phyloP scores from a whole-genome alignment of 495 filamentous ascomycete species.

The Aspergillus sclerotioniger region DNA sequence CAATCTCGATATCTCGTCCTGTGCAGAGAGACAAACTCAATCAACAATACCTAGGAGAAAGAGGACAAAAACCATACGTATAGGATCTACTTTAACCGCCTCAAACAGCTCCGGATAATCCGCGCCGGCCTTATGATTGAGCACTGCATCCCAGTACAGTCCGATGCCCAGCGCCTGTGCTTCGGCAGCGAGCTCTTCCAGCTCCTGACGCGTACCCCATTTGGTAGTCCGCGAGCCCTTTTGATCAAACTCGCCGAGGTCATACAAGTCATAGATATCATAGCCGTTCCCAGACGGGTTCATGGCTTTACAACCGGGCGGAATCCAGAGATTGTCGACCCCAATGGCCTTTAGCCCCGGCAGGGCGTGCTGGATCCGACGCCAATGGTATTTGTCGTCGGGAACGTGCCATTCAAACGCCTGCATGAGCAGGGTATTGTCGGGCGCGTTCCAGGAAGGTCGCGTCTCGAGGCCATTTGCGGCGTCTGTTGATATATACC shows the following conservation, averaged over 20 bases:
- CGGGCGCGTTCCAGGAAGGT: constrained; percentile 28
- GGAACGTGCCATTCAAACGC: constrained; percentile 74
- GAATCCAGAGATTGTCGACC: constrained; percentile 65
- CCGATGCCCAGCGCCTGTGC: constrained; percentile 52
- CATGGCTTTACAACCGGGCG: constrained; percentile 70
- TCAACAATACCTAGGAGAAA: neutral
- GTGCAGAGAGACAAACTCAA: neutral
- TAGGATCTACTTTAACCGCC: constrained; percentile 60
- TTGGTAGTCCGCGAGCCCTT: constrained; percentile 63
- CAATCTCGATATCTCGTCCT: constrained; percentile 55
- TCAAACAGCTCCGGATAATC: constrained; percentile 58
- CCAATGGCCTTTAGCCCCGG: constrained; percentile 57
- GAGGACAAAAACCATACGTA: constrained; percentile 35
- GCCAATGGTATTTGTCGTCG: constrained; percentile 61
- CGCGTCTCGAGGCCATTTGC: constrained; percentile 23
- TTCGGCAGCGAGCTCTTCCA: constrained; percentile 48
- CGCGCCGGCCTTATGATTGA: constrained; percentile 72
- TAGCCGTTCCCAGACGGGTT: constrained; percentile 64
- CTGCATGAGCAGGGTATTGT: constrained; percentile 65
- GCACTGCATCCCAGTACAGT: constrained; percentile 71
- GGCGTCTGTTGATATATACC: constrained; percentile 12
- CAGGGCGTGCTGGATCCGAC: constrained; percentile 52
- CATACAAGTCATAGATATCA: constrained; percentile 73
- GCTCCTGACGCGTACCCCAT: constrained; percentile 63
- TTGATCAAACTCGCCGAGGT: constrained; percentile 76